Evolutionary conservation across 805 yeast genomes (phyloP), one percentile per base, ranked within the genome.

Genomic region (Candida insectalens): DNA sequence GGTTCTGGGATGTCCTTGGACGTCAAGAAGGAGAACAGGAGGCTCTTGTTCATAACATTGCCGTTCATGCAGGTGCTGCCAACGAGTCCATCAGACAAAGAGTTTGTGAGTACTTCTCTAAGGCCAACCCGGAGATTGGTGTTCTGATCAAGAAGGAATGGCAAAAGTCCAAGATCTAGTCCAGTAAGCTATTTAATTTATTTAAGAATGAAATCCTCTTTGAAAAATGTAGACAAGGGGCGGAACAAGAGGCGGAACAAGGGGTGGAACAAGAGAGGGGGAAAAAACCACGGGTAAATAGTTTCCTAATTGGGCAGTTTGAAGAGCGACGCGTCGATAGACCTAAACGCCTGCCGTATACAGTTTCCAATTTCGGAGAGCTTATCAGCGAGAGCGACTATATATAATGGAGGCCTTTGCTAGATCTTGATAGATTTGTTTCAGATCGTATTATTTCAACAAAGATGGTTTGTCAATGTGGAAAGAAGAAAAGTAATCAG

Each of bases 1-100:
- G 57, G 22, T 69, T 88, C 49, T 89, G 85, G 76, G 67, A 80
- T 38, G 92, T 83, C 23, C 69, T 83, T 54, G 81, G 81, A 35
- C 78, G 62, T 53, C 74, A 77, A 50, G 75, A 82, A 12, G 85
- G 87, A 47, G 95, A 84, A 60, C 96, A 85, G 63, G 72, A 68
- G 49, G 74, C 84, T 47, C 67, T 89, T 53, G 83, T 88, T 32
- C 83, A 80, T 59, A 89, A 89, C 58, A 69, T 89, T 42, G 79
- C 94, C 15, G 77, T 64, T 26, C 96, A 88, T 56, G 81, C 67
- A 13, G 44, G 56, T 13, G 71, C 56, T 44, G 96, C 96, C 21
- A 69, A 73, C 44, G 77, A 82, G 32, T 70, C 68, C 33, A 74
- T 87, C 45, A 95, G 82, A 65, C 84, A 83, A 53, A 64, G 78